A percentile compares a stretch with the other conserved stretches of the same genome.
phyloP scores from a whole-genome alignment of 1,284 basidiomycete species.

The Polyporus tsugae region DNA sequence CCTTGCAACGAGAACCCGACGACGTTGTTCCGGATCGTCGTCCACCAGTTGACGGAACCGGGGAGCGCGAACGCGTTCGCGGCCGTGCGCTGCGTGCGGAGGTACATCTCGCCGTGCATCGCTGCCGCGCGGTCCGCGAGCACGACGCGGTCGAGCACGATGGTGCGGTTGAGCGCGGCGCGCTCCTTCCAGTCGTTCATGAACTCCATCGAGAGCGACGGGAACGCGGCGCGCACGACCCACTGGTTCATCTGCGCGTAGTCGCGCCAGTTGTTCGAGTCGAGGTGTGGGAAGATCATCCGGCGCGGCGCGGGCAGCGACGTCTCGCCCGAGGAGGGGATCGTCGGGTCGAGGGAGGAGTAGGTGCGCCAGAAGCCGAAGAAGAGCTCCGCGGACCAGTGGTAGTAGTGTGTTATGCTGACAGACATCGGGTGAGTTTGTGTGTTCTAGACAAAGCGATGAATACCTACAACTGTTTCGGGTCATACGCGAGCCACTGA shows the following conservation, averaged over 20 bases:
- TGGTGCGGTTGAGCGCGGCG: constrained; percentile 68
- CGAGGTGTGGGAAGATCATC: constrained; percentile 77
- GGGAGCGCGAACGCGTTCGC: constrained; percentile 77
- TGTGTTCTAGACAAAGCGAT: background rate
- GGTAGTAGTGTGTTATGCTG: constrained; percentile 83
- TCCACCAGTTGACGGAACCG: constrained; percentile 85
- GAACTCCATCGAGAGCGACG: constrained; percentile 79
- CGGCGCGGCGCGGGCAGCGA: constrained; percentile 76
- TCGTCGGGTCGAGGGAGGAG: constrained; percentile 77
- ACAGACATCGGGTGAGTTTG: constrained; percentile 15
- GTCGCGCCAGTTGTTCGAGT: constrained; percentile 85
- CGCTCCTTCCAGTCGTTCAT: constrained; percentile 84
- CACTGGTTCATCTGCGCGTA: constrained; percentile 87
- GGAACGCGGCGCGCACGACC: constrained; percentile 79
- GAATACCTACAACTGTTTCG: constrained; percentile 77
- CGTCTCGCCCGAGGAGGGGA: constrained; percentile 69
- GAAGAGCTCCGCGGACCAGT: constrained; percentile 89
- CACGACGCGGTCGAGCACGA: constrained; percentile 85
- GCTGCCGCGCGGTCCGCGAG: constrained; percentile 86
- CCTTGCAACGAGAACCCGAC: constrained; percentile 73
- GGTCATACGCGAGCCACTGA: constrained; percentile 83
- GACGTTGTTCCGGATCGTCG: constrained; percentile 75
- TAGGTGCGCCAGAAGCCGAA: constrained; percentile 92
- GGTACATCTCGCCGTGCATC: constrained; percentile 74
- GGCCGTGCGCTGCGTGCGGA: constrained; percentile 77